These are phyloP conservation scores for Turnera subulata DNA, from an alignment of 345 rosid genomes.

Conservation along the genomic window DNA sequence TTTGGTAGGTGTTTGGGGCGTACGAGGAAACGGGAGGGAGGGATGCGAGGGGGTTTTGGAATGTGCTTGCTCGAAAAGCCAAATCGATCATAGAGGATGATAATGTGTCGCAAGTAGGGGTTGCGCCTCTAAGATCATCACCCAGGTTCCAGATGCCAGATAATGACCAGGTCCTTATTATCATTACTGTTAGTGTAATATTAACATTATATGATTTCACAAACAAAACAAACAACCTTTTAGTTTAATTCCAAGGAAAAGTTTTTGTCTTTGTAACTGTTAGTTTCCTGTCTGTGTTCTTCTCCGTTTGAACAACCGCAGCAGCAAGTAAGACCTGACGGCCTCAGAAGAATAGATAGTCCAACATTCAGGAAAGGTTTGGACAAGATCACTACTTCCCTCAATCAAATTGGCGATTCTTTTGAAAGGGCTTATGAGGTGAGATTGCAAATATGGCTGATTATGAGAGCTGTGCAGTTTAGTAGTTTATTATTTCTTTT, in stretches of 20 bases:
- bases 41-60: constrained; percentile 75
- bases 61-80: constrained; percentile 78
- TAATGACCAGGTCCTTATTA: constrained; percentile 39
- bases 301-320: too few relatives aligned
- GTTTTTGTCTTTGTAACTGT: too few relatives aligned
- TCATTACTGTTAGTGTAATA: too few relatives aligned
- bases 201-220: too few relatives aligned
- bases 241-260: too few relatives aligned
- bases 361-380: constrained; percentile 66
- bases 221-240: too few relatives aligned
- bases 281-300: too few relatives aligned
- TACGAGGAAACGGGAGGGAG: constrained; percentile 39
- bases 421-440: constrained; percentile 92
- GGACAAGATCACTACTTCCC: constrained; percentile 65
- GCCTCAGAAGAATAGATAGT: constrained; percentile 43
- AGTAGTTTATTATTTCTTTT: too few relatives aligned
- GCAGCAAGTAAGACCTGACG: too few relatives aligned
- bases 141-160: constrained; percentile 36
- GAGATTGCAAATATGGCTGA: too few relatives aligned
- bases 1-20: constrained; percentile 55
- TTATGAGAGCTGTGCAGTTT: too few relatives aligned
- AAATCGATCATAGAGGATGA: constrained; percentile 83
- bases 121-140: constrained; percentile 20
- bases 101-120: constrained; percentile 29
- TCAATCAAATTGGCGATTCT: constrained; percentile 79